phyloP scores from a whole-genome alignment of 352 stramenopile species.

The Pythium volutum region DNA sequence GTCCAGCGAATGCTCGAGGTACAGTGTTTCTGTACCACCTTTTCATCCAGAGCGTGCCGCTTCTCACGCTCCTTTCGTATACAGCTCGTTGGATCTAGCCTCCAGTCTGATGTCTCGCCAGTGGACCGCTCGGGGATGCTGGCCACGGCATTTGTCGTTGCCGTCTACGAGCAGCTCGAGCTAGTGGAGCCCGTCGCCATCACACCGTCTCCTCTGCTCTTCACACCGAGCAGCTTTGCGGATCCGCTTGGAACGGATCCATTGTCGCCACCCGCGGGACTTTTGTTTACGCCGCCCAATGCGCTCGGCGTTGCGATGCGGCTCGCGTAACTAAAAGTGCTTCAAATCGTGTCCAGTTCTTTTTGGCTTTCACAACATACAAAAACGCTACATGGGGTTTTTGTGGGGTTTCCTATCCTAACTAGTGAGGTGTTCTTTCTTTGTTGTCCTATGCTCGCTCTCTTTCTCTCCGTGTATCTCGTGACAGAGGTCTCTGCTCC shows the following conservation, averaged over 20 bases:
- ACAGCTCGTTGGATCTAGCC: neutral
- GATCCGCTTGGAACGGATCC: neutral
- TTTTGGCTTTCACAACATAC: slow-evolving; percentile 5
- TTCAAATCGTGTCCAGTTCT: slow-evolving; percentile 3
- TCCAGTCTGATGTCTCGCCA: neutral
- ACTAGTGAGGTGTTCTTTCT: slow-evolving; percentile 9
- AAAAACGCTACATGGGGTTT: slow-evolving; percentile 1
- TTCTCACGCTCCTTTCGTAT: neutral
- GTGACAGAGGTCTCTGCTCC: neutral
- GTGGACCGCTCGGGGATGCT: slow-evolving; percentile 23
- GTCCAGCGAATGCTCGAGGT: slow-evolving; percentile 19
- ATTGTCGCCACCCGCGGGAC: neutral
- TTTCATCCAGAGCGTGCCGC: neutral
- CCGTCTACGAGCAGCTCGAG: slow-evolving; percentile 40
- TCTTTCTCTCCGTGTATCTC: neutral
- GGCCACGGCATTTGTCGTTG: slow-evolving; percentile 33
- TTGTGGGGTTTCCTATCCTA: slow-evolving; percentile 19
- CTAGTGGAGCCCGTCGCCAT: slow-evolving; percentile 26
- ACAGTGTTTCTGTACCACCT: no score
- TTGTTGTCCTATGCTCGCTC: neutral
- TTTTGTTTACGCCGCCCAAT: slow-evolving; percentile 6
- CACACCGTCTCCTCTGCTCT: neutral
- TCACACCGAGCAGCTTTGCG: neutral
- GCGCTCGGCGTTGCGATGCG: slow-evolving; percentile 15
- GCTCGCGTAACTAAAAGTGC: neutral